Conservation (phyloP, 2,329 filamentous ascomycete species). For the Ascomycota sp. region DNA sequence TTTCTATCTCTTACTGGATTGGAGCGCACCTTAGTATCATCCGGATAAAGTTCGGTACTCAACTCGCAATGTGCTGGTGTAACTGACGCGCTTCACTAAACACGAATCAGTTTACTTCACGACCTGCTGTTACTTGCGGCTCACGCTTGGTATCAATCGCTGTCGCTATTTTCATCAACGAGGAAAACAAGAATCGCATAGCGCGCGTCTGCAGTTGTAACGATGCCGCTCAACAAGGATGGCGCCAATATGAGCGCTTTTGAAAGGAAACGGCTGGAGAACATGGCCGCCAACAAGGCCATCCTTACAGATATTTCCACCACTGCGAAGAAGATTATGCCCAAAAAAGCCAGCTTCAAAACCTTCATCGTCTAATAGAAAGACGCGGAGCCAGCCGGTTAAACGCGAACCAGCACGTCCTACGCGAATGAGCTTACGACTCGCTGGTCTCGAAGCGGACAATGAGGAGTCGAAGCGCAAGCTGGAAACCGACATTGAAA, state of each 20-base stretch:
- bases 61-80: not conserved
- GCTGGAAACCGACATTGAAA: constrained; percentile 26
- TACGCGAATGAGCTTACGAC: constrained; percentile 35
- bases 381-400: constrained; percentile 16
- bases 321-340: constrained; percentile 48
- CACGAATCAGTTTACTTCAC: too few species aligned
- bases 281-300: constrained; percentile 71
- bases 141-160: too few species aligned
- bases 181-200: too few species aligned
- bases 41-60: not conserved
- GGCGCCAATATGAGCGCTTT: constrained; percentile 51
- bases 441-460: constrained; percentile 33
- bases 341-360: constrained; percentile 20
- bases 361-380: too few species aligned
- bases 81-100: too few species aligned
- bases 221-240: constrained; percentile 26
- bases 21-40: too few species aligned
- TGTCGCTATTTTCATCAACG: too few species aligned
- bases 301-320: constrained; percentile 58
- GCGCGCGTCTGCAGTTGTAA: too few species aligned
- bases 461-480: constrained; percentile 27
- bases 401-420: constrained; percentile 27
- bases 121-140: too few species aligned
- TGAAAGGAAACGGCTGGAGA: constrained; percentile 65
- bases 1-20: too few species aligned